phyloP scores from a whole-genome alignment of 192 early-diverging fungal species.

The Funneliformis mosseae region DNA sequence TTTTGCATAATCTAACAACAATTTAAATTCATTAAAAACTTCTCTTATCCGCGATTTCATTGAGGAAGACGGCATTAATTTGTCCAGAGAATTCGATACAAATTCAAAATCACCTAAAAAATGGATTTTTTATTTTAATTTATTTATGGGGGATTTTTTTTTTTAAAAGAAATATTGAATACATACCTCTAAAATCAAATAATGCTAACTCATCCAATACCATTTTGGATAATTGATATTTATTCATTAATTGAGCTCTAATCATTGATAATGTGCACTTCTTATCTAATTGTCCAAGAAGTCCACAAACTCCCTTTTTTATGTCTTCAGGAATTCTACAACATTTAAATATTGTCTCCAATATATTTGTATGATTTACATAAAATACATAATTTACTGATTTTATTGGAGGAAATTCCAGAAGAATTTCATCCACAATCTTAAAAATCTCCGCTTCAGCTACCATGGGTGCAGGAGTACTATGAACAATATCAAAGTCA shows the following conservation, averaged over 20 bases:
- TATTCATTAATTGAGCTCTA: constrained; percentile 63
- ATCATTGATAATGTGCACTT: constrained; percentile 55
- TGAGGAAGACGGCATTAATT: constrained; percentile 40
- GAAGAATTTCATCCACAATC: constrained; percentile 72
- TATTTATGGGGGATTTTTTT: too few species aligned
- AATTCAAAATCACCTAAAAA: constrained; percentile 51
- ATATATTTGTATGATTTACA: constrained; percentile 73
- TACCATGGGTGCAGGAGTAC: constrained; percentile 62
- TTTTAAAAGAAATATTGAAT: too few species aligned
- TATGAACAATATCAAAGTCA: constrained; percentile 90
- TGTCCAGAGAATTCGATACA: constrained; percentile 49
- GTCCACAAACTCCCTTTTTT: constrained; percentile 55
- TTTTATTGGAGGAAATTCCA: constrained; percentile 69
- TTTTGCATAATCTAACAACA: constrained; percentile 46
- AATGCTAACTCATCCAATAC: constrained; percentile 64
- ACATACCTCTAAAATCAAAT: constrained; percentile 66
- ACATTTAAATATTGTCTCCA: constrained; percentile 74
- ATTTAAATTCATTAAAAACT: constrained; percentile 41
- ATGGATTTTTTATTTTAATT: not conserved
- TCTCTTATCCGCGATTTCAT: constrained; percentile 50
- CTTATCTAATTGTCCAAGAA: constrained; percentile 64
- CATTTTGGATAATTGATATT: constrained; percentile 58
- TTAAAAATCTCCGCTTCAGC: constrained; percentile 91
- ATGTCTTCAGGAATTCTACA: constrained; percentile 66
- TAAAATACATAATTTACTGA: constrained; percentile 56